Base-by-base conservation (phyloP, 148 eudicot species). In the Camellia lanceoleosa region DNA sequence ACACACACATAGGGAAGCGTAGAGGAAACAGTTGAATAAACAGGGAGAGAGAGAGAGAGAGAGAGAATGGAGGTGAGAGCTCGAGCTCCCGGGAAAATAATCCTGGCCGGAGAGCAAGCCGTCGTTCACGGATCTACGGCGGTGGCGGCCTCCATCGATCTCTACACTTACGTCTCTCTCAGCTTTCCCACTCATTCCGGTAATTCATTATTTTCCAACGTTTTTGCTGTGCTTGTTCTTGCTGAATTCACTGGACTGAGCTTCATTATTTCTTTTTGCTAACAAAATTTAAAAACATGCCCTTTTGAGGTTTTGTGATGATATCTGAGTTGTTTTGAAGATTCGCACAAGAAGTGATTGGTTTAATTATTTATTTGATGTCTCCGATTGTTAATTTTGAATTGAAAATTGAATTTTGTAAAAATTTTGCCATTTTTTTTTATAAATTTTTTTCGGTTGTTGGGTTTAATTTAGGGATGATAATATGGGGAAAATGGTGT, bases 31-130 rank as follows among this genome's bases (percentile, higher is more conserved):
- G 52, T 49, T 49, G 5, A 49, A 49, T 49, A 5, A 49, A 7
- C 52, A 16, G 59, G 5, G 76, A 56, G 69, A 5, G 61, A 18
- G 58, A 15, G 41, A 43, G 72, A 52, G 63, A 66, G 63, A 51
- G 73, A n/a, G 41, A 83, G 55, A 38, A 92, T 91, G 98, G 92
- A 91, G 87, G 97, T 95, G 5, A 78, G 76, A 65, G 86, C 95
- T 5, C 83, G 95, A 88, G 98, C 98, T 64, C 99, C 97, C 63
- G 99, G 99, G 6, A 95, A 95, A 80, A 93, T 95, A 85, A 95
- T 95, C 73, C 90, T 95, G 62, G 91, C 99, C 76, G 97, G 99
- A 42, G 99, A 93, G 87, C 97, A 95, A 81, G 97, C 98, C 71
- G 98, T 95, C 71, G 98, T 95, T 10, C 94, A 95, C 41, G 97